Evolutionary conservation across 306 rosid genomes (phyloP).

Genomic region (Cucumis hystrix): DNA sequence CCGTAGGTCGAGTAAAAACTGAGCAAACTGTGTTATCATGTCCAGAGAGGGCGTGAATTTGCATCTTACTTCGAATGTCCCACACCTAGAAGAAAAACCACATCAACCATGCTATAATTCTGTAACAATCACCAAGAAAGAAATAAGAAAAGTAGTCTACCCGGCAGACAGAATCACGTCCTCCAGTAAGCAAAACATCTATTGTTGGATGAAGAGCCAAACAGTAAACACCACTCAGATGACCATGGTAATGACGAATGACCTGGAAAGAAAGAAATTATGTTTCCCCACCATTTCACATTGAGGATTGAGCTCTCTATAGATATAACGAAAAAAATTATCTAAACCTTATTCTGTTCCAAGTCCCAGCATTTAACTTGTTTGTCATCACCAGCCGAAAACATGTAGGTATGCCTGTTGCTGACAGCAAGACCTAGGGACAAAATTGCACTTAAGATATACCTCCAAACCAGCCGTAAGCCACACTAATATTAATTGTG

Average conservation of each 20-base stretch:
- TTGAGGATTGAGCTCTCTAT: neutral
- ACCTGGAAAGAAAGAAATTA: constrained; percentile 33
- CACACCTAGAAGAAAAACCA: constrained; percentile 52
- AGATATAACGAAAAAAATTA: neutral
- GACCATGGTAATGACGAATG: constrained; percentile 94
- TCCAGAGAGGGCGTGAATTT: constrained; percentile 79
- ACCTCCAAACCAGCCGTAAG: neutral
- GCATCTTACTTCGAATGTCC: constrained; percentile 98
- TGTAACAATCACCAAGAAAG: neutral
- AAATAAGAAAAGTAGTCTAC: constrained; percentile 25
- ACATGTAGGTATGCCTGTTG: constrained; percentile 84
- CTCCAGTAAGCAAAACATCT: constrained; percentile 86
- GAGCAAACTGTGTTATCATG: constrained; percentile 98
- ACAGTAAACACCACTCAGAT: constrained; percentile 98
- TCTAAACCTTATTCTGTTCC: constrained; percentile 84
- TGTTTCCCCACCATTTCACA: constrained; percentile 5
- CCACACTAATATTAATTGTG: neutral
- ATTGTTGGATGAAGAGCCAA: constrained; percentile 95
- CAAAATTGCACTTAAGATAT: constrained; percentile 1
- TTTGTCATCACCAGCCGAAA: constrained; percentile 96
- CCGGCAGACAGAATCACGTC: constrained; percentile 99
- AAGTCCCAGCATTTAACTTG: constrained; percentile 99
- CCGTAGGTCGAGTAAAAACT: constrained; percentile 84
- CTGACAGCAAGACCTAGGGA: constrained; percentile 86
- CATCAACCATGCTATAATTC: neutral